Evolutionary conservation across 2,329 filamentous ascomycete species (phyloP).

Genomic region (Fusarium denticulatum): DNA sequence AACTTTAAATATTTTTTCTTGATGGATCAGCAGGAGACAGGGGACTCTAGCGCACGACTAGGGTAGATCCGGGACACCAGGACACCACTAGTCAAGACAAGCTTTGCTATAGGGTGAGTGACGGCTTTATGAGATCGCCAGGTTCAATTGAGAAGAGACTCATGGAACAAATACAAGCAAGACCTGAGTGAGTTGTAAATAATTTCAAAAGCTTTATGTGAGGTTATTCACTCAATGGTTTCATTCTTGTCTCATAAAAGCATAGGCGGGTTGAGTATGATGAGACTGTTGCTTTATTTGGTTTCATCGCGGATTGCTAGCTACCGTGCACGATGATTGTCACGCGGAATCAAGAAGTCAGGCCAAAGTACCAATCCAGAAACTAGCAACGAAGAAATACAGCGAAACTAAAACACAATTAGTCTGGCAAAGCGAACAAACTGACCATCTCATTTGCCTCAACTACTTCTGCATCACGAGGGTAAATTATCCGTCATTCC

Average conservation of each 20-base stretch:
- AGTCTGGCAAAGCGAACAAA: accelerated
- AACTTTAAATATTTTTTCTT: neutral
- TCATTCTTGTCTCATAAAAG: neutral
- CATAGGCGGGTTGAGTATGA: accelerated
- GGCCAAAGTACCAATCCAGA: too few species aligned
- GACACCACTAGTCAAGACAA: neutral
- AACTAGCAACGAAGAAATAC: accelerated
- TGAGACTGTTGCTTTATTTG: too few species aligned
- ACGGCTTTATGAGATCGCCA: accelerated
- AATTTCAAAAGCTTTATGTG: accelerated
- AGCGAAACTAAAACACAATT: accelerated
- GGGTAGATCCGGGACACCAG: neutral
- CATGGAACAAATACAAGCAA: neutral
- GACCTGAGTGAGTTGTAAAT: neutral
- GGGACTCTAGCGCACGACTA: neutral
- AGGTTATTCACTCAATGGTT: accelerated
- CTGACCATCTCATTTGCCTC: neutral
- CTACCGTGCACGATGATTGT: too few species aligned
- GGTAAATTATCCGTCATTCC: neutral
- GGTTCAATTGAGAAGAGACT: neutral
- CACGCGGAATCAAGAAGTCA: too few species aligned
- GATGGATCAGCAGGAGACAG: neutral
- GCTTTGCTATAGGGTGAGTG: neutral
- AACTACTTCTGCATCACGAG: neutral
- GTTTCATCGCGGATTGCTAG: too few species aligned